Base-by-base conservation (phyloP, 2,329 filamentous ascomycete genomes). In the Fusarium musae region DNA sequence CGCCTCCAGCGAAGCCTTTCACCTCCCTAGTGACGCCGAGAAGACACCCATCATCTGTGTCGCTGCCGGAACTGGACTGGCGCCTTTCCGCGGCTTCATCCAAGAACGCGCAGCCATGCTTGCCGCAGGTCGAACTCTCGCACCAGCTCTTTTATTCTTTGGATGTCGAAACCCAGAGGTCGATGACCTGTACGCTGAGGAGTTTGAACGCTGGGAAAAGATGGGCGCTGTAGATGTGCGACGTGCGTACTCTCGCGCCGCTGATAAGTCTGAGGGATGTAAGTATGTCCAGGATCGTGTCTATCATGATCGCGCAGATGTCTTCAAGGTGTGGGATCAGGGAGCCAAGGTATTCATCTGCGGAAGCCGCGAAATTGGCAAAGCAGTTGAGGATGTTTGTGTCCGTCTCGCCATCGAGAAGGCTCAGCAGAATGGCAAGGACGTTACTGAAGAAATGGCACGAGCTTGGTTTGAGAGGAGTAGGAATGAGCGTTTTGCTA, bases 281-380 rank as follows among this genome's bases (percentile, higher is more conserved):
- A 80, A 79, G 72, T 85, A 87, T 69, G 85, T 87, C 17, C 85
- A 87, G 78, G 82, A 88, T 50, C 77, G 83, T 10, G 64, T 88
- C 58, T 78, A 74, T 15, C 79, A 77, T 7, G 80, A 85, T 59
- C 72, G 79, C 10, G 77, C 81, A 4, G 81, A 84, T 43, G 70
- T 85, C 6, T 68, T 77, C 19, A 71, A 79, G 28, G 76, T 86
- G 26, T 87, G 84, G 84, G 66, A 79, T 9, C 69, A 78, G 13
- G 85, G 83, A 8, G 85, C 90, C 1, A 87, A 87, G 75, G 81
- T 92, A 1, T 93, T 89, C 75, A 87, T 93, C 4, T 94, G 92
- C 78, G 92, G 92, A 8, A 89, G 88, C 47, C 82, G 84, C 9
- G 82, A 82, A 19, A 82, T 90, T 3, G 87, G 86, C 23, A 83